Percentiles rank a stretch among this genome's conserved stretches.
phyloP scores from a whole-genome alignment of 306 rosid species.

The Gillenia trifoliata region DNA sequence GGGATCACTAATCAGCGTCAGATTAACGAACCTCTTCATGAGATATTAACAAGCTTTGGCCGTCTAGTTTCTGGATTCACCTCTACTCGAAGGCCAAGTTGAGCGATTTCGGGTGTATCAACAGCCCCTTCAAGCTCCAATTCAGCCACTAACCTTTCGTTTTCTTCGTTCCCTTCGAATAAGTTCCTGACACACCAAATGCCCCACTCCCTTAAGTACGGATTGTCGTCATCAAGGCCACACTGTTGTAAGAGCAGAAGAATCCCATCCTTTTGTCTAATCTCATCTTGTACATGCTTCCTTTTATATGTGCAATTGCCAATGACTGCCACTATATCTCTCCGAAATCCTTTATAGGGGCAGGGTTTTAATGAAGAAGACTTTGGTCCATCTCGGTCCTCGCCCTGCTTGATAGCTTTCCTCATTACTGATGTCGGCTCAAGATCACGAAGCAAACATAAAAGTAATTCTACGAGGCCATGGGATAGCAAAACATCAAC shows the following conservation, averaged over 20 bases:
- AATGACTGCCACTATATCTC: slow-evolving; percentile 63
- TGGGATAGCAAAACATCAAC: slow-evolving; percentile 43
- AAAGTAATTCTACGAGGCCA: slow-evolving; percentile 50
- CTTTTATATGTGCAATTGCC: slow-evolving; percentile 64
- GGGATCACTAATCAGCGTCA: not conserved
- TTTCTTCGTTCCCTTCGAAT: slow-evolving; percentile 67
- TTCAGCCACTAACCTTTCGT: slow-evolving; percentile 61
- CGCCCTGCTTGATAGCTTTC: slow-evolving; percentile 45
- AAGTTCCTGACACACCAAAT: slow-evolving; percentile 71
- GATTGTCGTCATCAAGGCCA: slow-evolving; percentile 76
- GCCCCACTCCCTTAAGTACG: slow-evolving; percentile 87
- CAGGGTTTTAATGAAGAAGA: slow-evolving; percentile 36
- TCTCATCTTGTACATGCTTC: slow-evolving; percentile 58
- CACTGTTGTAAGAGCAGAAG: slow-evolving; percentile 76
- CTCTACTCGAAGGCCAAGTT: slow-evolving; percentile 71
- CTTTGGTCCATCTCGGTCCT: slow-evolving; percentile 25
- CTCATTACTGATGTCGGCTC: slow-evolving; percentile 67
- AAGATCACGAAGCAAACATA: slow-evolving; percentile 54
- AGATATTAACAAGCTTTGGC: slow-evolving; percentile 63
- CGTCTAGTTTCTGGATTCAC: slow-evolving; percentile 55
- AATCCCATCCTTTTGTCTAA: slow-evolving; percentile 52
- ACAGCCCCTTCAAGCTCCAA: slow-evolving; percentile 65
- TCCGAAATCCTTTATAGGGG: slow-evolving; percentile 67
- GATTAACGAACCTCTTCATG: slow-evolving; percentile 17
- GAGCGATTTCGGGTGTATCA: slow-evolving; percentile 57